Evolutionary conservation across 2,329 filamentous ascomycete genomes (phyloP), one percentile per base, ranked within the genome.

Genomic region (Aspergillus fumigatiaffinis): DNA sequence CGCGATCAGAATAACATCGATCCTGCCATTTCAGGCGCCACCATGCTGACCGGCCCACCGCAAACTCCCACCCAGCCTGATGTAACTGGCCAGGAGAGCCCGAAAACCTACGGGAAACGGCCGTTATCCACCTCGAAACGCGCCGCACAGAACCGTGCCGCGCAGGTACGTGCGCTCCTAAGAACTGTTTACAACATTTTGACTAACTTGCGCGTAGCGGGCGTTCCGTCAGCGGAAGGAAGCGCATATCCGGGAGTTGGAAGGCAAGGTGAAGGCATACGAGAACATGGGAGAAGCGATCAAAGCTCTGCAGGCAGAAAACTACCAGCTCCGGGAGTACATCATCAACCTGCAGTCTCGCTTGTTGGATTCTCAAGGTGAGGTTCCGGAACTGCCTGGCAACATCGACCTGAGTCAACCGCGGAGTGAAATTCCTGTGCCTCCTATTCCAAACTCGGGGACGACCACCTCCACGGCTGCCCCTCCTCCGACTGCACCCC

Each of bases 201-300:
- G 21, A 51, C 64, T 66, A 52, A 69, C 51, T 44, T 2, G 44
- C 14, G 46, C 60, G 63, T 67, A 99, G 93, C 87, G 94, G 73
- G 94, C 94, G 46, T 99, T 99, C 77, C 90, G 94, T 46, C 92
- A 97, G 77, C 89, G 94, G 61, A 99, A 99, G 73, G 94, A 99
- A 76, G 90, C 91, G 49, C 97, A 99, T 74, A 99, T 99, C 75
- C 96, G 96, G 80, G 95, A 96, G 73, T 84, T 99, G 6, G 94
- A 99, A 76, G 89, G 94, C 71, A 91, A 97, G 72, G 91, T 97
- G 52, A 87, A 91, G 68, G 90, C 94, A 29, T 90, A 86, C 63
- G 83, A 85, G 65, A 82, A 86, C 20, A 84, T 96, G 75, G 89
- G 92, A 64, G 84, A 89, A 61, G 85, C 84, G 55, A 91, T 85